Evolutionary conservation across 2,329 filamentous ascomycete species (phyloP).

Genomic region (Ophiobolus disseminans): DNA sequence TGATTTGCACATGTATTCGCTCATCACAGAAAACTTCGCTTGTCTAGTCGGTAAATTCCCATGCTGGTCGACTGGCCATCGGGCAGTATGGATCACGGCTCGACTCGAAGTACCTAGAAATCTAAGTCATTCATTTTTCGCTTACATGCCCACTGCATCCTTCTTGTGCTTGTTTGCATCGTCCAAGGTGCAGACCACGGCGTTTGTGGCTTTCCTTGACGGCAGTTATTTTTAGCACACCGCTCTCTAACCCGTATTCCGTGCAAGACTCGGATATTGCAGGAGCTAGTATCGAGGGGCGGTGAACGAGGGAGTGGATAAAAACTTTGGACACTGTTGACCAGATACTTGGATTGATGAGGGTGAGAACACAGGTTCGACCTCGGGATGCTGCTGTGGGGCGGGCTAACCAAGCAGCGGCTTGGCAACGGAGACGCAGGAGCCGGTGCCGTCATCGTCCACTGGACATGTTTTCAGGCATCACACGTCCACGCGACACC

Average conservation of each 20-base stretch:
- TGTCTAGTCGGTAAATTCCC: slow-evolving; percentile 6
- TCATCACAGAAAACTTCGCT: slow-evolving; percentile 7
- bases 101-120: slow-evolving; percentile 11
- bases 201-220: neutral
- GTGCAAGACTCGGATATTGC: slow-evolving; percentile 1
- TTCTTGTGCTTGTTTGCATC: slow-evolving; percentile 8
- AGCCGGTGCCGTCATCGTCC: slow-evolving; percentile 24
- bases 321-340: neutral
- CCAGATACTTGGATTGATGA: neutral
- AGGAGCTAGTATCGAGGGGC: neutral
- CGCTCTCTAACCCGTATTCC: slow-evolving; percentile 10
- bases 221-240: slow-evolving; percentile 21
- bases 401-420: slow-evolving; percentile 2
- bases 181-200: neutral
- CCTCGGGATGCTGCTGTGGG: slow-evolving; percentile 1
- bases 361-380: too few relatives aligned
- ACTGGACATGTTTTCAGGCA: slow-evolving; percentile 17
- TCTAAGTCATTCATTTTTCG: slow-evolving; percentile 14
- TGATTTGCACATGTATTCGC: slow-evolving; percentile 4
- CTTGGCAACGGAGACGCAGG: slow-evolving; percentile 17
- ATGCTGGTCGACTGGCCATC: slow-evolving; percentile 18
- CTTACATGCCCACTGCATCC: neutral
- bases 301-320: slow-evolving; percentile 1
- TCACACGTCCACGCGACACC: slow-evolving; percentile 23
- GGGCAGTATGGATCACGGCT: slow-evolving; percentile 8